Evolutionary conservation across 2,329 filamentous ascomycete species (phyloP), one percentile per base, ranked within the genome.

Genomic region (Arthrobotrys megalospora): DNA sequence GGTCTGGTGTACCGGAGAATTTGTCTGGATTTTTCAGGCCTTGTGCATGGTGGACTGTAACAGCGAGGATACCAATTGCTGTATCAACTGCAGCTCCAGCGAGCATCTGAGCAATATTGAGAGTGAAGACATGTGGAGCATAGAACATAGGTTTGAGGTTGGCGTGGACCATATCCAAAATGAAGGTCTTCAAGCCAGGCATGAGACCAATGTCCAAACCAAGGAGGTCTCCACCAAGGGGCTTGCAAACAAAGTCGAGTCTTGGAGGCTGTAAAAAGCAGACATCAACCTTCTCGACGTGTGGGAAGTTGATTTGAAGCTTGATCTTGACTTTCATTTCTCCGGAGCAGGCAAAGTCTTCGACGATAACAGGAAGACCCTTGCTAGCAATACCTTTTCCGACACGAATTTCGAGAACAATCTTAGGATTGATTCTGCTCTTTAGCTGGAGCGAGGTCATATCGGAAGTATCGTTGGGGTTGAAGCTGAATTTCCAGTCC

Each of bases 401-500:
- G 66, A 99, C 88, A 80, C 96, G 91, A 70, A 99, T 94, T 84
- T 99, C 96, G 28, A 99, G 89, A 10, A 98, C 93, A 72, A 99
- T 88, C 86, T 98, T 99, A 69, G 96, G 96, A 83, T 99, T 98
- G 85, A 98, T 89, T 87, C 97, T 97, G 87, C 94, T 94, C 87
- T 93, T 95, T 83, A 97, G 86, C 84, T 99, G 96, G 78, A 92
- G 90, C 1, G 91, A 87, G 1, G 96, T 99, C 88, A 99, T 90
- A 84, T 99, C 96, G 81, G 92, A 91, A 1, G 90, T 92, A 84
- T 99, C 96, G 81, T 96, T 98, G 38, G 96, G 96, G 0, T 93
- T 98, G 86, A 99, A 99, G 87, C 95, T 98, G 85, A 99, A 99
- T 83, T 97, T 97, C 96, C 96, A 99, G 84, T 99, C 96, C 96